These are phyloP conservation scores for Talaromyces thailandensis DNA, from an alignment of 495 filamentous ascomycete species.

Conservation along the genomic window DNA sequence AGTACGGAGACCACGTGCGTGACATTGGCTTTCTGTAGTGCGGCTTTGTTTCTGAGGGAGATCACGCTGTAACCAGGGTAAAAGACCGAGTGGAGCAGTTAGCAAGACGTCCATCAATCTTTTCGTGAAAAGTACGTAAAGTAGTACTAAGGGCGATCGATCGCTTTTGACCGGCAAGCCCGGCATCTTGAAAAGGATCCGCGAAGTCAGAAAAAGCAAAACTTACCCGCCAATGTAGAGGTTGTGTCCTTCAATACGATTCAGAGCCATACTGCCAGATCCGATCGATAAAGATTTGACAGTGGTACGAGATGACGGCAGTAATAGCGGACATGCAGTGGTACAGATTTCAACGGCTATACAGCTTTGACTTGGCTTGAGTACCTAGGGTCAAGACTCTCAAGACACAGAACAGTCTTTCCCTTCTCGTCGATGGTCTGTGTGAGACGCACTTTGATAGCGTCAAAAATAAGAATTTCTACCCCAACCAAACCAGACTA, in stretches of 20 bases:
- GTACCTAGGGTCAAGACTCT: not conserved
- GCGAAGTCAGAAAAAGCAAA: not conserved
- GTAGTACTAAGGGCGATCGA: too few species aligned
- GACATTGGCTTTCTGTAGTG: conserved; percentile 62
- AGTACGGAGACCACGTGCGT: conserved; percentile 89
- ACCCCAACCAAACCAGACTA: not conserved
- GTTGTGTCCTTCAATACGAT: conserved; percentile 57
- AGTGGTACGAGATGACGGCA: not conserved
- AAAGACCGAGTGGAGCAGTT: not conserved
- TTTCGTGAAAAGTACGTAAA: not conserved
- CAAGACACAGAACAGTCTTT: not conserved
- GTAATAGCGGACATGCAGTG: not conserved
- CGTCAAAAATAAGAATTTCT: conserved; percentile 1
- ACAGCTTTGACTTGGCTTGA: not conserved
- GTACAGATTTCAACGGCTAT: not conserved
- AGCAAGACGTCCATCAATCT: not conserved
- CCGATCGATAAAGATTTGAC: not conserved
- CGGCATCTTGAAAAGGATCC: not conserved
- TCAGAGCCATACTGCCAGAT: conserved; percentile 30
- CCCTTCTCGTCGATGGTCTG: not conserved
- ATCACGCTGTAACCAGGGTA: conserved; percentile 50
- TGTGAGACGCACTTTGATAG: conserved; percentile 1
- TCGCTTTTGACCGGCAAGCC: conserved; percentile 3
- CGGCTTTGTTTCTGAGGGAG: conserved; percentile 56
- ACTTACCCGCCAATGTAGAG: conserved; percentile 80